phyloP scores from a whole-genome alignment of 495 filamentous ascomycete genomes.

The Neurospora sp. region DNA sequence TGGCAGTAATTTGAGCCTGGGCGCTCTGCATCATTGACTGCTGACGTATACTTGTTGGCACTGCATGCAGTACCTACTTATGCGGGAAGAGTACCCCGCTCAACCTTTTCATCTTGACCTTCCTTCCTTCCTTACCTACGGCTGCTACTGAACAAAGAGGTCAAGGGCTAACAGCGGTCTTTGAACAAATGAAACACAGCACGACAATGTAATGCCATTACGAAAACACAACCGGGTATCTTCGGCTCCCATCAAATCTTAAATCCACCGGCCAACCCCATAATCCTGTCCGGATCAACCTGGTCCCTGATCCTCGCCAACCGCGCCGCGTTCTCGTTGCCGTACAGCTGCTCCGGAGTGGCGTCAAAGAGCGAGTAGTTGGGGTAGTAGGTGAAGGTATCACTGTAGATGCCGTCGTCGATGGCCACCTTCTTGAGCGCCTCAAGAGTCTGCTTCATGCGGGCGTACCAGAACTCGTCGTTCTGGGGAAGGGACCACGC shows the following conservation, averaged over 20 bases:
- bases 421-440: conserved; percentile 10
- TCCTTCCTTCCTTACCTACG: not conserved
- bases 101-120: not conserved
- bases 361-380: conserved; percentile 14
- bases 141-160: not conserved
- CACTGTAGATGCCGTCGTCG: conserved; percentile 16
- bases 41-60: too few species aligned
- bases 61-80: not conserved
- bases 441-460: conserved; percentile 6
- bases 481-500: conserved; percentile 9
- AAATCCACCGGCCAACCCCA: conserved; percentile 18
- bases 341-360: conserved; percentile 12
- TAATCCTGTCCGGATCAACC: conserved; percentile 12
- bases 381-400: conserved; percentile 7
- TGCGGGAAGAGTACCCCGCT: not conserved
- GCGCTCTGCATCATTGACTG: not conserved
- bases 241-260: conserved; percentile 4
- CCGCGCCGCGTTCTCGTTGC: conserved; percentile 7
- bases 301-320: conserved; percentile 8
- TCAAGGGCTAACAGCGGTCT: not conserved
- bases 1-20: not conserved
- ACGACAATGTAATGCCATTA: not conserved
- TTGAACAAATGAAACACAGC: not conserved
- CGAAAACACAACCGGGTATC: not conserved
- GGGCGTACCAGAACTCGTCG: conserved; percentile 14